phyloP scores from a whole-genome alignment of 805 yeast species.

The Saturnispora sekii region DNA sequence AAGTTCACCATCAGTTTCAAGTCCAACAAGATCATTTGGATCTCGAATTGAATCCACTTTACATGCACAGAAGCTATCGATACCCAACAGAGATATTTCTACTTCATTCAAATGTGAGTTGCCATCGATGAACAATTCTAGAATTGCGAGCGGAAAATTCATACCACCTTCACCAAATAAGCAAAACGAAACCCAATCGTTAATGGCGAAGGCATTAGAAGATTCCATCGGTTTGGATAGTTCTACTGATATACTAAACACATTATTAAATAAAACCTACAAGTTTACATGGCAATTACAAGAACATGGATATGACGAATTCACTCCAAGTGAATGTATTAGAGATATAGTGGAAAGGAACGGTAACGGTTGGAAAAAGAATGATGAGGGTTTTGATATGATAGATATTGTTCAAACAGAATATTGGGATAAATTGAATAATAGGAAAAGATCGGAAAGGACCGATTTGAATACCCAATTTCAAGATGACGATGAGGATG shows the following conservation, averaged over 20 bases:
- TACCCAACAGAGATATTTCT: background rate
- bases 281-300: slow-evolving; percentile 25
- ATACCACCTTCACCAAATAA: background rate
- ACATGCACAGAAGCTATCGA: too few relatives aligned
- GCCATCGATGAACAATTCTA: background rate
- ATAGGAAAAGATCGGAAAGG: background rate
- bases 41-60: background rate
- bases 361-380: slow-evolving; percentile 57
- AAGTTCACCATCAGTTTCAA: background rate
- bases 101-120: background rate
- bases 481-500: slow-evolving; percentile 3
- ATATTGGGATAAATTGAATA: slow-evolving; percentile 8
- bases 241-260: slow-evolving; percentile 11
- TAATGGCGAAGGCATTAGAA: slow-evolving; percentile 12
- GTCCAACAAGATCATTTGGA: background rate
- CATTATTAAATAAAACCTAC: slow-evolving; percentile 23
- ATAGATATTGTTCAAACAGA: slow-evolving; percentile 28
- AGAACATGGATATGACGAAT: slow-evolving; percentile 29
- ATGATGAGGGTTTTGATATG: slow-evolving; percentile 34
- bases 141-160: too few relatives aligned
- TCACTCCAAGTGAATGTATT: slow-evolving; percentile 60
- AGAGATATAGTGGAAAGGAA: slow-evolving; percentile 60
- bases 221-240: slow-evolving; percentile 3
- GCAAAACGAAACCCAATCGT: slow-evolving; percentile 3
- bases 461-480: background rate